Conservation (phyloP, 805 yeast genomes). For the Teunomyces tritomae region DNA sequence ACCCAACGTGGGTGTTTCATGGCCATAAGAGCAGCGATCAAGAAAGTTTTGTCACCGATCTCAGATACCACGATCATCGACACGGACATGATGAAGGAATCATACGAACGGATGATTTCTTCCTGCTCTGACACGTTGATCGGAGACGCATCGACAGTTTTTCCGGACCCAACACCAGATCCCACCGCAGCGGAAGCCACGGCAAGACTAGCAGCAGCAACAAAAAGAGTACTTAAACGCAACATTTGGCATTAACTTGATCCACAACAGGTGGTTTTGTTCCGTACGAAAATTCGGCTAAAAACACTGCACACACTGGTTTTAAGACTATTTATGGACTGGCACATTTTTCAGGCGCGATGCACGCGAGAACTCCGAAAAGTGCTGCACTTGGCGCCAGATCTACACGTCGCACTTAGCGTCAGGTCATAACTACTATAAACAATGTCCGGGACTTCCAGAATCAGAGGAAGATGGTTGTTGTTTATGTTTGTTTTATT, state of each 20-base stretch:
- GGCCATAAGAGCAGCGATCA: conserved; percentile 97
- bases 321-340: not conserved
- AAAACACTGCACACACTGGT: too few relatives aligned
- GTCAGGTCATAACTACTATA: not conserved
- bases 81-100: conserved; percentile 73
- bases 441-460: too few relatives aligned
- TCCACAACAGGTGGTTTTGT: not conserved
- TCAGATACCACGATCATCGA: conserved; percentile 95
- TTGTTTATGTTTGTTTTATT: not conserved
- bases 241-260: not conserved
- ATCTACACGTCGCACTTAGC: not conserved
- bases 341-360: not conserved
- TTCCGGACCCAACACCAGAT: not conserved
- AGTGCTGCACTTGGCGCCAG: not conserved
- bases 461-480: too few relatives aligned
- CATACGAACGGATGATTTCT: conserved; percentile 15
- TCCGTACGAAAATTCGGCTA: too few relatives aligned
- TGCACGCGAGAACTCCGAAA: not conserved
- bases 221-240: not conserved
- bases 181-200: not conserved
- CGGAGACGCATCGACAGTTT: not conserved
- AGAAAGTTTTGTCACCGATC: conserved; percentile 95
- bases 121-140: conserved; percentile 2
- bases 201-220: not conserved
- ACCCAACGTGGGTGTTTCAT: conserved; percentile 83